phyloP scores from a whole-genome alignment of 1,284 basidiomycete species.

The Trichosporon sp. region DNA sequence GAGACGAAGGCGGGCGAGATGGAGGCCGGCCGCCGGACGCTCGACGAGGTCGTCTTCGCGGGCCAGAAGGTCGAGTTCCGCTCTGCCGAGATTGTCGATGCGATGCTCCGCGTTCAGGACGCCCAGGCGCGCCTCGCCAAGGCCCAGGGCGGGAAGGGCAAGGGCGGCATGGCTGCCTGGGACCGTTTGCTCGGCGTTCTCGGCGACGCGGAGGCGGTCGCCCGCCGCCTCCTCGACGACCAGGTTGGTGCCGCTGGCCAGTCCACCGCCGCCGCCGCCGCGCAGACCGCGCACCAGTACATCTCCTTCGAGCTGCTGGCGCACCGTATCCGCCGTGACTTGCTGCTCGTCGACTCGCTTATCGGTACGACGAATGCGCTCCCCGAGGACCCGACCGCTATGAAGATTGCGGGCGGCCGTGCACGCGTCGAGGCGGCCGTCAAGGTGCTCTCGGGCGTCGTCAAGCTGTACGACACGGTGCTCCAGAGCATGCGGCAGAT shows the following conservation, averaged over 20 bases:
- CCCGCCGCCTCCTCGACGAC: conserved; percentile 73
- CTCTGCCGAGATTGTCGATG: conserved; percentile 88
- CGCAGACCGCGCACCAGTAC: conserved; percentile 75
- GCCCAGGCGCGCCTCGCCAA: conserved; percentile 63
- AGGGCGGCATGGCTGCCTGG: conserved; percentile 63
- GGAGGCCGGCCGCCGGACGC: conserved; percentile 61
- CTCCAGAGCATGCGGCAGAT: conserved; percentile 81
- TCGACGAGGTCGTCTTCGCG: conserved; percentile 74
- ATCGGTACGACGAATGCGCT: conserved; percentile 53
- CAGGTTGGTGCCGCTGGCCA: conserved; percentile 62
- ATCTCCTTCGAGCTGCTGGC: conserved; percentile 82
- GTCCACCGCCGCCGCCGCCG: conserved; percentile 48
- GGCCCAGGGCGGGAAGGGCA: conserved; percentile 54
- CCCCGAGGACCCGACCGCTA: conserved; percentile 43
- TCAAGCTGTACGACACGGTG: conserved; percentile 83
- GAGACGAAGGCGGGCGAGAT: conserved; percentile 58
- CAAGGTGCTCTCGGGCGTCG: conserved; percentile 73
- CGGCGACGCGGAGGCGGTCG: conserved; percentile 82
- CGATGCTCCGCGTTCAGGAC: conserved; percentile 78
- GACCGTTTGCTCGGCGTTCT: conserved; percentile 78
- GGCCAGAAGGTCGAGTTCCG: conserved; percentile 80
- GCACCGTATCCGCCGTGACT: conserved; percentile 81
- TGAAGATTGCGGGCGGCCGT: conserved; percentile 45
- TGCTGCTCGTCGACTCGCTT: conserved; percentile 73
- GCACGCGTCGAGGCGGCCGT: conserved; percentile 59